Evolutionary conservation across 2,329 filamentous ascomycete genomes (phyloP), one percentile per base, ranked within the genome.

Genomic region (Aspergillus sp.): DNA sequence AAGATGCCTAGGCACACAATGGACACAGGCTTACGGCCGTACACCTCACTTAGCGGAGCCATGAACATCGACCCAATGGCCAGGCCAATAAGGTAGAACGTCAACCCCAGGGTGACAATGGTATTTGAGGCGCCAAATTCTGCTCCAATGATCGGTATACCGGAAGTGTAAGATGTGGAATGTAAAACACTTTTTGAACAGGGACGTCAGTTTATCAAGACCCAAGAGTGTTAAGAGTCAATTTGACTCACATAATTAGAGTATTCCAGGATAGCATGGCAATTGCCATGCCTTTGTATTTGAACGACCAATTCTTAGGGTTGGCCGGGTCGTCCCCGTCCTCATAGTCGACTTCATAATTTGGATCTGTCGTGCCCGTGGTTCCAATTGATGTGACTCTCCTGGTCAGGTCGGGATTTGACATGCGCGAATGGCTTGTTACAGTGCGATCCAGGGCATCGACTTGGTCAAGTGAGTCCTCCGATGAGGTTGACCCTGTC

Each of bases 111-210:
- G 0, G 90, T 89, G 0, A 87, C 82, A n/a, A 88, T 72, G 0
- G 84, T 85, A 34, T 84, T 79, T 13, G 77, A 81, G 6, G 77
- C 69, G 38, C 80, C 74, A 64, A 91, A 93, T 51, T 90, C 87
- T 13, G 79, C 71, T 66, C 85, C 84, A 72, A 96, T 84, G 0
- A 89, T 87, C 0, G 84, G 82, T 34, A 89, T 84, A 3, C 86
- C 87, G 0, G 87, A 84, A 1, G 90, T 91, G 70, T 95, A 96
- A 51, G 85, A 87, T 0, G 91, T 95, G 47, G 87, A 91, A 68
- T 92, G 91, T 45, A 91, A 70, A 15, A 91, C 87, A 67, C 79
- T 74, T 48, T 34, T 30, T 11, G 26, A 17, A 49, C 53, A 50
- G 53, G 8, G 7, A 13, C 15, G 42, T 50, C 41, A 26, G 48